A percentile compares a stretch with the other conserved stretches of the same genome.
Conservation (phyloP, 106 monocot genomes). For the Amphibolis antarctica region DNA sequence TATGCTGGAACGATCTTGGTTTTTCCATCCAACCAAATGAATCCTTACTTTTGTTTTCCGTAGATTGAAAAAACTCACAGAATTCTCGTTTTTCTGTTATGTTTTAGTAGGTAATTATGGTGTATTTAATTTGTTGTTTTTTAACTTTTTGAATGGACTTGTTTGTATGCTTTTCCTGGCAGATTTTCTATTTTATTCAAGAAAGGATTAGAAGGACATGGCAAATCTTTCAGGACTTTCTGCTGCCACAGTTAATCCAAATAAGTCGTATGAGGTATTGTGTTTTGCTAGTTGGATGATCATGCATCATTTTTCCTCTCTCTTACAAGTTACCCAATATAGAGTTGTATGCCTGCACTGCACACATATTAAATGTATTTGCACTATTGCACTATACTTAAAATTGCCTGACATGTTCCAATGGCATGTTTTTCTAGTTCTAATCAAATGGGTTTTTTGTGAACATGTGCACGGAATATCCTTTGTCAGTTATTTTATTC, state of each 20-base stretch:
- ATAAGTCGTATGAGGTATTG: slow-evolving; percentile 23
- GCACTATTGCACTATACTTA: neutral
- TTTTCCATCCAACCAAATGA: no score
- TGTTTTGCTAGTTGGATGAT: neutral
- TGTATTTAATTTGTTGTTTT: no score
- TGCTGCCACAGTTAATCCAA: slow-evolving; percentile 11
- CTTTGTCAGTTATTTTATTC: neutral
- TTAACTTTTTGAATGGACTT: no score
- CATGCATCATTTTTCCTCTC: neutral
- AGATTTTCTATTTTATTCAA: no score
- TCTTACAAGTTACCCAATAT: neutral
- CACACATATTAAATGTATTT: neutral
- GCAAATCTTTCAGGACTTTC: slow-evolving; percentile 10
- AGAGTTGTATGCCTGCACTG: no score
- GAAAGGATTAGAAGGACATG: slow-evolving; percentile 7
- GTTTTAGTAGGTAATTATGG: no score
- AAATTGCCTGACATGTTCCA: neutral
- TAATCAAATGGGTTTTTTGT: neutral
- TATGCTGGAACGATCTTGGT: no score
- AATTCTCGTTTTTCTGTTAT: no score
- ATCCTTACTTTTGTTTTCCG: no score
- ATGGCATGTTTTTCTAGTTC: neutral
- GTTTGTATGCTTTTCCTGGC: no score
- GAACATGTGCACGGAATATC: neutral
- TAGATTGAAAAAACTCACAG: no score